Conservation (phyloP, 2,329 filamentous ascomycete genomes). For the Purpureocillium takamizusanense region DNA sequence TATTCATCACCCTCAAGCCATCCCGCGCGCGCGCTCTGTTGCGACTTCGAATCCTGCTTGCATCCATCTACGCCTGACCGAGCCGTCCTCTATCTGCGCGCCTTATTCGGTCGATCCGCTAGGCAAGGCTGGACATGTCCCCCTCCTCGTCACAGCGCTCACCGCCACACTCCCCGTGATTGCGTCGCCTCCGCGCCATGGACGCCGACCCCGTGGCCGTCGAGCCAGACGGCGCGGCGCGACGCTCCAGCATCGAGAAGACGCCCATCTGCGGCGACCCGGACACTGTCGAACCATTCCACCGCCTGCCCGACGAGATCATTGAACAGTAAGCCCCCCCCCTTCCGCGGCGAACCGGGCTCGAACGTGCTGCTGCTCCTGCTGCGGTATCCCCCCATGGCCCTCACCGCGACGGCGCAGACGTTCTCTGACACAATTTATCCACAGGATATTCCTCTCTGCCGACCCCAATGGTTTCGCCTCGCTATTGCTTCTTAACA, state of each 20-base stretch:
- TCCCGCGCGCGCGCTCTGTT: too few relatives aligned
- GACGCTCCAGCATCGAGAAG: slow-evolving; percentile 25
- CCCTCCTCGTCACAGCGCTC: not conserved
- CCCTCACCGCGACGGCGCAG: not conserved
- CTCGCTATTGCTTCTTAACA: slow-evolving; percentile 55
- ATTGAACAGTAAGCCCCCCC: slow-evolving; percentile 52
- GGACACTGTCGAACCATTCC: slow-evolving; percentile 30
- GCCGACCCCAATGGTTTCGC: slow-evolving; percentile 57
- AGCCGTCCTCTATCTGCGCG: too few relatives aligned
- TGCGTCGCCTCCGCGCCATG: slow-evolving; percentile 16
- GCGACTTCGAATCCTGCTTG: too few relatives aligned
- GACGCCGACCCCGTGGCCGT: slow-evolving; percentile 17
- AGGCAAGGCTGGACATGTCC: not conserved
- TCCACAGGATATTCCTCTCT: slow-evolving; percentile 47
- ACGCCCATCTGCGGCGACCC: slow-evolving; percentile 14
- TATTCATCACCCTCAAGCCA: too few relatives aligned
- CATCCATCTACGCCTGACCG: too few relatives aligned
- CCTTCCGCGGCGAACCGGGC: not conserved
- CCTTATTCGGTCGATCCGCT: too few relatives aligned
- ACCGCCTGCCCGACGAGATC: slow-evolving; percentile 57
- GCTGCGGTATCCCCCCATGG: too few relatives aligned
- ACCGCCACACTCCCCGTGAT: not conserved
- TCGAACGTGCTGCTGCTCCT: too few relatives aligned
- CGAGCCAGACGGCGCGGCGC: slow-evolving; percentile 14
- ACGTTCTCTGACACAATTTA: not conserved